Evolutionary conservation across 2,329 filamentous ascomycete species (phyloP).

Genomic region (Penicillium polonicum): DNA sequence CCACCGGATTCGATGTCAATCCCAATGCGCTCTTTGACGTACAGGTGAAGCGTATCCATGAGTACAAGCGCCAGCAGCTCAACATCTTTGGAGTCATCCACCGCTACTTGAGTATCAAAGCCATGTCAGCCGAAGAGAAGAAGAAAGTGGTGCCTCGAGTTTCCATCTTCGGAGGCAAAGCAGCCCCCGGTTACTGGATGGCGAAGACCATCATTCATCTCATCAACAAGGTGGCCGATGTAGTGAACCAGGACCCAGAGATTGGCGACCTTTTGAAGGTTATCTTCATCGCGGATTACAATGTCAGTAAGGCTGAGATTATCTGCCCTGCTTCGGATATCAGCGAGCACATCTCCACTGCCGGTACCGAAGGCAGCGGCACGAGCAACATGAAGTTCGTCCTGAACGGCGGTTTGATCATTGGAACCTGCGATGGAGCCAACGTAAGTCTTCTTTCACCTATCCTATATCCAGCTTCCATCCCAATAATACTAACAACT

Average conservation of each 20-base stretch:
- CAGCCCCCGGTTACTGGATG: slow-evolving; percentile 99
- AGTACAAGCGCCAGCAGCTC: slow-evolving; percentile 98
- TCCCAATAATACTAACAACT: slow-evolving; percentile 4
- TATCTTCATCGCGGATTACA: slow-evolving; percentile 96
- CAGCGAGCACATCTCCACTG: slow-evolving; percentile 97
- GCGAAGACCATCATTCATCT: slow-evolving; percentile 98
- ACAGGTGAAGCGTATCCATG: slow-evolving; percentile 98
- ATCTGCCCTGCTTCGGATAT: slow-evolving; percentile 93
- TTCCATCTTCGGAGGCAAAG: slow-evolving; percentile 96
- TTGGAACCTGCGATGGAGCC: slow-evolving; percentile 95
- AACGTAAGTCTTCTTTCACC: slow-evolving; percentile 65
- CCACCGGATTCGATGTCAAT: slow-evolving; percentile 78
- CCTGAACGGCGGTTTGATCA: slow-evolving; percentile 93
- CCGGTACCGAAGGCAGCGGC: slow-evolving; percentile 83
- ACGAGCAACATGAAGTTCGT: slow-evolving; percentile 99
- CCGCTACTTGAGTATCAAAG: slow-evolving; percentile 85
- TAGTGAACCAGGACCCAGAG: slow-evolving; percentile 90
- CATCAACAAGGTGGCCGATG: slow-evolving; percentile 83
- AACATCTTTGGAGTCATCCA: slow-evolving; percentile 99
- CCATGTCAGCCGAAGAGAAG: slow-evolving; percentile 75
- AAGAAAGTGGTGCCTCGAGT: slow-evolving; percentile 87
- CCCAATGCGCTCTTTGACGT: slow-evolving; percentile 89
- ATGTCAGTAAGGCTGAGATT: slow-evolving; percentile 98
- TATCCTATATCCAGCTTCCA: neutral
- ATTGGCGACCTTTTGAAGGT: slow-evolving; percentile 95